Conservation (phyloP, 2,329 filamentous ascomycete genomes). For the Nigrospora sphaerica region DNA sequence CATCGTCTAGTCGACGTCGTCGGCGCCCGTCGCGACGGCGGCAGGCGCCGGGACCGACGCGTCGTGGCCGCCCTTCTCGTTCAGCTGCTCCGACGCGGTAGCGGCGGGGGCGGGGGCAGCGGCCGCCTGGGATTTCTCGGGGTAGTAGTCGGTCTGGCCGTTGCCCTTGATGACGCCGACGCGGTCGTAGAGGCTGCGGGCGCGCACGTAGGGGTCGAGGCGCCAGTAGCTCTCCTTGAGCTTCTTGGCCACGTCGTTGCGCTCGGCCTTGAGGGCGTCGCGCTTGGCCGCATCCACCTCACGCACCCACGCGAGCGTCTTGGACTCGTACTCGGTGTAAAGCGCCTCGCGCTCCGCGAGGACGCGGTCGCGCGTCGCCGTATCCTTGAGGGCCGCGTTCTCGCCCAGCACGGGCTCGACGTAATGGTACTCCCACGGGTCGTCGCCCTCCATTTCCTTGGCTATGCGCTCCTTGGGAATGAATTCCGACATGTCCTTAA, state of each 20-base stretch:
- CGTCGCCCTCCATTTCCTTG: slow-evolving; percentile 78
- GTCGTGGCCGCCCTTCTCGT: background rate
- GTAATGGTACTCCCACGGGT: slow-evolving; percentile 80
- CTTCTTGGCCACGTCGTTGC: slow-evolving; percentile 54
- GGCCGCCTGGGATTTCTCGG: slow-evolving; percentile 8
- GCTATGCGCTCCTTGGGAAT: slow-evolving; percentile 65
- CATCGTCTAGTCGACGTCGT: background rate
- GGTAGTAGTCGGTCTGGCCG: slow-evolving; percentile 68
- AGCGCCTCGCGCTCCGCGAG: slow-evolving; percentile 56
- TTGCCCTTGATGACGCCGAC: slow-evolving; percentile 60
- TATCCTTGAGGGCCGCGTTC: slow-evolving; percentile 67
- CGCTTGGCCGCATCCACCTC: slow-evolving; percentile 37
- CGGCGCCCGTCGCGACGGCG: background rate
- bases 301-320: slow-evolving; percentile 69
- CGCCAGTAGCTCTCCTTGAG: slow-evolving; percentile 78
- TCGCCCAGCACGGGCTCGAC: slow-evolving; percentile 69
- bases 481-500: slow-evolving; percentile 70
- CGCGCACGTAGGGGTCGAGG: slow-evolving; percentile 79
- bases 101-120: too few relatives aligned
- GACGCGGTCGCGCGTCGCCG: slow-evolving; percentile 54
- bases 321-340: slow-evolving; percentile 66
- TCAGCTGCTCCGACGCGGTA: background rate
- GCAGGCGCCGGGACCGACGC: background rate
- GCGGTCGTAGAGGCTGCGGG: slow-evolving; percentile 79
- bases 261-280: slow-evolving; percentile 44